Percentiles rank a stretch among this genome's conserved stretches.
Conservation (phyloP, 2,329 filamentous ascomycete genomes). For the Dothideomycetes sp. region DNA sequence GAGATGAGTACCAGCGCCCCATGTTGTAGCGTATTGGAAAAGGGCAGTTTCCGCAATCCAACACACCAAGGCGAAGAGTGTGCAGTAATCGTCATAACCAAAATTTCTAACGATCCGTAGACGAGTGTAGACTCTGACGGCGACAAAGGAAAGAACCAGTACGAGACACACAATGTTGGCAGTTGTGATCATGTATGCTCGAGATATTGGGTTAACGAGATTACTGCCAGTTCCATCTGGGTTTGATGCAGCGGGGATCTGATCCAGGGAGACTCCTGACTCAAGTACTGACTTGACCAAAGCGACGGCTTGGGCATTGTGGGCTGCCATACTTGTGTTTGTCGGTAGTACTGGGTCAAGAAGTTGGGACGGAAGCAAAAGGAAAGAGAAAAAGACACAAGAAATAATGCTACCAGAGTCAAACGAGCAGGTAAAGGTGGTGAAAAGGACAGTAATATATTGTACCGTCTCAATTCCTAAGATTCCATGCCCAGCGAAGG, state of each 20-base stretch:
- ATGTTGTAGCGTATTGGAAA: background rate
- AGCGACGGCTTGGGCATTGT: background rate
- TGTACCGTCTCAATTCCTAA: too few relatives aligned
- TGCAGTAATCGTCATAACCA: constrained; percentile 11
- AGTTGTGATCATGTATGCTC: constrained; percentile 4
- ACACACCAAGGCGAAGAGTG: background rate
- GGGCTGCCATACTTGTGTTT: background rate
- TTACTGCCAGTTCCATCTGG: background rate
- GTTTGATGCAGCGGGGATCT: background rate
- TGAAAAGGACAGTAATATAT: too few relatives aligned
- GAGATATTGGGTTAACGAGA: background rate
- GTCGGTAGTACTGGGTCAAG: too few relatives aligned
- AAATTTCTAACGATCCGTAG: constrained; percentile 1
- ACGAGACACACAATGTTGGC: constrained; percentile 7
- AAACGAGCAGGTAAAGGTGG: too few relatives aligned
- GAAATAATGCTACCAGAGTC: too few relatives aligned
- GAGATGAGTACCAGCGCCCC: constrained; percentile 6
- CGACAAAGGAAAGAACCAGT: background rate
- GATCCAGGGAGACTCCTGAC: background rate
- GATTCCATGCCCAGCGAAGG: too few relatives aligned
- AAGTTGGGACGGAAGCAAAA: too few relatives aligned
- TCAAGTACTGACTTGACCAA: background rate
- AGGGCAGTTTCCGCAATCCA: constrained; percentile 4
- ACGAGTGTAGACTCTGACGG: constrained; percentile 6
- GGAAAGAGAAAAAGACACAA: too few relatives aligned